Evolutionary conservation across 495 filamentous ascomycete species (phyloP), one percentile per base, ranked within the genome.

Genomic region (Penicillium pulvis): DNA sequence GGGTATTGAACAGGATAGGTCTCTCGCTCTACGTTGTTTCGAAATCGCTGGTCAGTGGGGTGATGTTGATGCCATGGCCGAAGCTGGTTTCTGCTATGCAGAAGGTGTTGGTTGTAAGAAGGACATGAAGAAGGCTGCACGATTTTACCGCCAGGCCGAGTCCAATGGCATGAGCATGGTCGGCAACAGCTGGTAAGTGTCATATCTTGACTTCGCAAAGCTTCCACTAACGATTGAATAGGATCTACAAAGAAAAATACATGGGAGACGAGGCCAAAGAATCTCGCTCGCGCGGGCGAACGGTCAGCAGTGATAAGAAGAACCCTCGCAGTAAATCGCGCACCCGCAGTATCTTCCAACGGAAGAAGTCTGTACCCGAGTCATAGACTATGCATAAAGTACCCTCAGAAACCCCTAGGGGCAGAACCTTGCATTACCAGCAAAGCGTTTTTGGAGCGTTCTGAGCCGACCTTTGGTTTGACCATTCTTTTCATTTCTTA

Each of bases 11-110:
- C 91, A 94, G 71, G 93, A 98, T 67, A 96, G 96, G 68, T 77
- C 82, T 5, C 79, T 97, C 53, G 94, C 92, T 3, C 72, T 98
- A 59, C 83, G 91, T 45, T 98, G 95, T 63, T 98, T 97, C 69
- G 94, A 98, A 71, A 96, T 97, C 59, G 95, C 94, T 41, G 93
- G 89, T 49, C 87, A 89, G 63, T 98, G 94, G 94, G 94, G 94
- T n/a, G 94, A 98, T 76, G 85, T 88, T 8, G 94, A 98, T 72
- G 94, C 94, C 6, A 84, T 98, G 56, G 85, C 89, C 20, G 91
- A 96, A 69, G 86, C 90, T 1, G 91, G 90, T 16, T 93, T 92
- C 75, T 95, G 92, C 72, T 93, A 95, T 55, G 88, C 90, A 0
- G 83, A 95, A 64, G 89, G 90, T 16, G 76, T 93, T 58, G 90